Conservation (phyloP, 768 basidiomycete species). For the Punctularia strigosozonata region DNA sequence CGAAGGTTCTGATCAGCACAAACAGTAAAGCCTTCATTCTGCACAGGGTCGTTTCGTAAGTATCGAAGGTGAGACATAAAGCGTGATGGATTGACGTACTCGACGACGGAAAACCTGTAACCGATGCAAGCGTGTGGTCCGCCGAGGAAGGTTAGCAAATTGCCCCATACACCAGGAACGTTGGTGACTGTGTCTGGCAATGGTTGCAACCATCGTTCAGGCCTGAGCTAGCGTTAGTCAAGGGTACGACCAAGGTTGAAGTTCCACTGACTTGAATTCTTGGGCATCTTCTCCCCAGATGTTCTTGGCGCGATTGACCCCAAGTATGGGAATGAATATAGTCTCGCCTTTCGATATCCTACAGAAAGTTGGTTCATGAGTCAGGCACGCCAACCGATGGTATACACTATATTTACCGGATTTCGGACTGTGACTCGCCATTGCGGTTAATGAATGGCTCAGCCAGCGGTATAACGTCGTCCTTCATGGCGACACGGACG, state of each 20-base stretch:
- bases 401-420: slow-evolving; percentile 1
- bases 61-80: neutral
- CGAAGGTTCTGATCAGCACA: slow-evolving; percentile 36
- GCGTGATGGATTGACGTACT: slow-evolving; percentile 21
- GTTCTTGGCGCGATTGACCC: slow-evolving; percentile 17
- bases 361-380: neutral
- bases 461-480: slow-evolving; percentile 10
- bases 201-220: neutral
- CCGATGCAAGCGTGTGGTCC: slow-evolving; percentile 52
- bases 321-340: slow-evolving; percentile 19
- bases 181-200: neutral
- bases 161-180: slow-evolving; percentile 45
- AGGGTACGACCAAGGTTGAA: neutral
- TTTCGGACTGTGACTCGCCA: slow-evolving; percentile 1
- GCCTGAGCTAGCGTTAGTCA: neutral
- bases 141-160: slow-evolving; percentile 44
- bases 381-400: neutral
- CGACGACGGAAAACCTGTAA: slow-evolving; percentile 43
- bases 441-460: slow-evolving; percentile 4
- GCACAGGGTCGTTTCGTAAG: neutral
- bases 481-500: slow-evolving; percentile 4
- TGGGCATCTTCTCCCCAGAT: slow-evolving; percentile 28
- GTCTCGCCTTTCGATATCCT: slow-evolving; percentile 13
- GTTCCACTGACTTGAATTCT: slow-evolving; percentile 16
- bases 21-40: slow-evolving; percentile 32